phyloP scores from a whole-genome alignment of 345 rosid genomes.

The Acer campestre region DNA sequence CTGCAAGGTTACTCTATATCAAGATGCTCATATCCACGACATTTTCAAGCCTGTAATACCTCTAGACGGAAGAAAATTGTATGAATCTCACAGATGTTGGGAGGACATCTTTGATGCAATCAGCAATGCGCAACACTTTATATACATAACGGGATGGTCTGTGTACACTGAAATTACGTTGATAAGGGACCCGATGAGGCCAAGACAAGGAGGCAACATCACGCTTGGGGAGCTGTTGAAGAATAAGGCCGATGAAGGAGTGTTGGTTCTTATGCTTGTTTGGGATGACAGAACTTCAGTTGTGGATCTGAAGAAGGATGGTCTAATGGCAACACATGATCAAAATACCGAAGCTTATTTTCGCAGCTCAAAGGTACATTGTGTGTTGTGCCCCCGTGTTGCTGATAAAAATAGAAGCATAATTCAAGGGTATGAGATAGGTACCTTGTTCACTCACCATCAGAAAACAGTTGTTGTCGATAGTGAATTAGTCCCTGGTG shows the following conservation, averaged over 20 bases:
- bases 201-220: conserved; percentile 29
- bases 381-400: conserved; percentile 64
- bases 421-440: conserved; percentile 45
- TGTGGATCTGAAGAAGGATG: conserved; percentile 42
- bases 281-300: conserved; percentile 86
- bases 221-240: conserved; percentile 61
- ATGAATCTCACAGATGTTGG: conserved; percentile 65
- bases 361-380: conserved; percentile 55
- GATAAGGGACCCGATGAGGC: conserved; percentile 54
- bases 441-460: conserved; percentile 77
- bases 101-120: conserved; percentile 79
- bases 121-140: conserved; percentile 51
- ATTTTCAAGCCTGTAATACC: conserved; percentile 31
- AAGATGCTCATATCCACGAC: conserved; percentile 67
- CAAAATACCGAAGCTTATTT: conserved; percentile 59
- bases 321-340: conserved; percentile 83
- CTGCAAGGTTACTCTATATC: conserved; percentile 76
- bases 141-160: conserved; percentile 89
- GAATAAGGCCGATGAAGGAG: conserved; percentile 63
- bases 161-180: conserved; percentile 52
- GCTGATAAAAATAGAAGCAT: conserved; percentile 48
- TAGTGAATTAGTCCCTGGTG: conserved; percentile 27
- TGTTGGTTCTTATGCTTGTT: conserved; percentile 66
- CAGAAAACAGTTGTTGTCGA: conserved; percentile 79
- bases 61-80: conserved; percentile 18